Base-by-base conservation (phyloP, 208 protist genomes). In the Zelonia costaricensis region DNA sequence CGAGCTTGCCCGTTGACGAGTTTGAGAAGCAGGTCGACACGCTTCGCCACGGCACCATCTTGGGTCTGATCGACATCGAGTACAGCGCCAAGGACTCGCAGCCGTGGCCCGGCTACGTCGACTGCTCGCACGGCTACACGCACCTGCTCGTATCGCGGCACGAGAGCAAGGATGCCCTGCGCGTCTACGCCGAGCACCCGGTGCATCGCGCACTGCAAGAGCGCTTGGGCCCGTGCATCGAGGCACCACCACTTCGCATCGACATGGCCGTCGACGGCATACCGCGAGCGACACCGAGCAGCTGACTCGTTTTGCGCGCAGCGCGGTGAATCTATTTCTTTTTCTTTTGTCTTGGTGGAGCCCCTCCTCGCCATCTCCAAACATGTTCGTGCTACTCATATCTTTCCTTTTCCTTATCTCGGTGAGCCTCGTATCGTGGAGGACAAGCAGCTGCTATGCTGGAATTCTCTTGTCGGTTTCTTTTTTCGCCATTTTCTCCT, bases 71-170 rank as follows among this genome's bases (percentile, higher is more conserved):
- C 13, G 72, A 80, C 36, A 36, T 84, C n/a, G 58, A 75, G 27
- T 62, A 88, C 27, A 69, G 62, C 18, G 66, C 72, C 3, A 44
- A 68, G 15, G 76, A 78, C 35, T 43, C 45, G n/a, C 31, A 71
- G 4, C 64, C 81, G 9, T 88, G 69, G 55, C 35, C 8, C 7
- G 80, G 74, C 38, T 84, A 88, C 69, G 65, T 66, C 3, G 78
- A 85, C 52, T 55, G 60, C 56, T 68, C 57, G 15, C 52, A 48
- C 12, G 78, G 71, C 38, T 87, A 78, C 58, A 85, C 78, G 1
- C 78, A 86, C 43, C 77, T 65, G 6, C 64, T 88, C 12, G 75
- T 88, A 9, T 84, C 78, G 23, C 82, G 76, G 30, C 81, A 86
- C 62, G 47, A 73, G 12, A 78, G 74, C 43, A 61, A 70, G 3